Percentiles rank a stretch among this genome's conserved stretches.
Evolutionary conservation across 345 rosid genomes (phyloP).

Genomic region (Linum tenue): DNA sequence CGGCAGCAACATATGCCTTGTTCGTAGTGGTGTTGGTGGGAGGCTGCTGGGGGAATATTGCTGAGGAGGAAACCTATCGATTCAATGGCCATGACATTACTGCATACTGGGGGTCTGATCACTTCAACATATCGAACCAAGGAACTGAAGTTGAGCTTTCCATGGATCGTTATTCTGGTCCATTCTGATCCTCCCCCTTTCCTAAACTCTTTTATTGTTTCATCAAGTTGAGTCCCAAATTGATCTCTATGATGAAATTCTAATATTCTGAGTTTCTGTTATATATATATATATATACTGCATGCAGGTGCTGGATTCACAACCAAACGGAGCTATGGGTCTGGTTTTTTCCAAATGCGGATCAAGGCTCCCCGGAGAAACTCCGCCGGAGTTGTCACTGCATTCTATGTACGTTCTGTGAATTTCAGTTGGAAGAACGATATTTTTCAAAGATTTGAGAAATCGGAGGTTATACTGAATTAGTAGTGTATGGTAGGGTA

Average conservation of each 20-base stretch:
- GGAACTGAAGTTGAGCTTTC: slow-evolving; percentile 39
- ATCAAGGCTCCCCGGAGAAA: slow-evolving; percentile 11
- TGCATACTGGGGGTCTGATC: slow-evolving; percentile 37
- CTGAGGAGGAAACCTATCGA: not conserved
- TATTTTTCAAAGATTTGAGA: too few species aligned
- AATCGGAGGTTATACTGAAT: too few species aligned
- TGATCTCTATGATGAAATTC: not conserved
- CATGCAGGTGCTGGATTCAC: slow-evolving; percentile 13
- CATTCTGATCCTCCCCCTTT: not conserved
- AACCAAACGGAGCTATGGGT: slow-evolving; percentile 1
- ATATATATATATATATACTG: too few species aligned
- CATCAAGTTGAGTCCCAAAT: not conserved
- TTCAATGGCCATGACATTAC: slow-evolving; percentile 29
- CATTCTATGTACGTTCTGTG: slow-evolving; percentile 11
- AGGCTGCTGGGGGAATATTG: not conserved
- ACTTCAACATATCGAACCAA: slow-evolving; percentile 15
- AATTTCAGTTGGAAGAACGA: too few species aligned
- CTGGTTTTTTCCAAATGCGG: slow-evolving; percentile 12
- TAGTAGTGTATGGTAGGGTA: too few species aligned
- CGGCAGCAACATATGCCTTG: not conserved
- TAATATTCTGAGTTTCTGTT: not conserved
- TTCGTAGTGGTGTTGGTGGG: not conserved
- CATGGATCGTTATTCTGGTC: slow-evolving; percentile 43
- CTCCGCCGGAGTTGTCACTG: slow-evolving; percentile 13
- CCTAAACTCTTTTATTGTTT: not conserved